Evolutionary conservation across 2,329 filamentous ascomycete genomes (phyloP).

Genomic region (Conoideocrella luteorostrata): DNA sequence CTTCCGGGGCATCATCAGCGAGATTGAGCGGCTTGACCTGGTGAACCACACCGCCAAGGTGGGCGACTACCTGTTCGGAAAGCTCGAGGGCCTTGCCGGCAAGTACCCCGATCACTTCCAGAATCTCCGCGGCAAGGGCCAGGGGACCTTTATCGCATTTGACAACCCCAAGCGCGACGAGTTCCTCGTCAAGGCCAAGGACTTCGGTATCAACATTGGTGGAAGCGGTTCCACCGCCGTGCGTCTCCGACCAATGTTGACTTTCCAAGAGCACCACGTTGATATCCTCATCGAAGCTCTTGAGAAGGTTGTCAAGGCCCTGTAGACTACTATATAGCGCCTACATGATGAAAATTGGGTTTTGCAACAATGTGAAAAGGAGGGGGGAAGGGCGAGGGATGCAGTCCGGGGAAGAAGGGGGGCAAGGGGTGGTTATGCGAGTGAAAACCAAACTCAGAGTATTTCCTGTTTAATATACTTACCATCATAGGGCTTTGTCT

Average conservation of each 20-base stretch:
- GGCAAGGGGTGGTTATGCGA: too few relatives aligned
- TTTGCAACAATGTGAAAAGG: too few relatives aligned
- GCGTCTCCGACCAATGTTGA: conserved; percentile 79
- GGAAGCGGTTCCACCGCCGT: conserved; percentile 72
- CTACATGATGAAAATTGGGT: too few relatives aligned
- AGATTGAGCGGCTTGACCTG: conserved; percentile 71
- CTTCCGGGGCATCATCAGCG: conserved; percentile 78
- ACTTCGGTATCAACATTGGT: conserved; percentile 78
- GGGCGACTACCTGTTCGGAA: conserved; percentile 70
- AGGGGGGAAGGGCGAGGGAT: too few relatives aligned
- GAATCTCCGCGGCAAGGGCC: conserved; percentile 80
- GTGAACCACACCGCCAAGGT: conserved; percentile 72
- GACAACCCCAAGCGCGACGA: conserved; percentile 75
- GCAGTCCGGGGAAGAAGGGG: not conserved
- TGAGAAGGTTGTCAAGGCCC: conserved; percentile 62
- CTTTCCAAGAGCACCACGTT: conserved; percentile 87
- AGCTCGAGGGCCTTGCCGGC: conserved; percentile 59
- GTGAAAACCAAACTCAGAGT: not conserved
- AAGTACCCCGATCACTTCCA: conserved; percentile 71
- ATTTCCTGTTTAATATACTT: not conserved
- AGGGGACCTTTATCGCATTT: conserved; percentile 90
- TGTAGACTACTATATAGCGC: too few relatives aligned
- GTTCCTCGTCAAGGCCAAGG: conserved; percentile 73
- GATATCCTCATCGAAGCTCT: conserved; percentile 74
- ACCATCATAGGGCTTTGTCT: too few relatives aligned